phyloP scores from a whole-genome alignment of 345 rosid species.

The Arabis alpina region DNA sequence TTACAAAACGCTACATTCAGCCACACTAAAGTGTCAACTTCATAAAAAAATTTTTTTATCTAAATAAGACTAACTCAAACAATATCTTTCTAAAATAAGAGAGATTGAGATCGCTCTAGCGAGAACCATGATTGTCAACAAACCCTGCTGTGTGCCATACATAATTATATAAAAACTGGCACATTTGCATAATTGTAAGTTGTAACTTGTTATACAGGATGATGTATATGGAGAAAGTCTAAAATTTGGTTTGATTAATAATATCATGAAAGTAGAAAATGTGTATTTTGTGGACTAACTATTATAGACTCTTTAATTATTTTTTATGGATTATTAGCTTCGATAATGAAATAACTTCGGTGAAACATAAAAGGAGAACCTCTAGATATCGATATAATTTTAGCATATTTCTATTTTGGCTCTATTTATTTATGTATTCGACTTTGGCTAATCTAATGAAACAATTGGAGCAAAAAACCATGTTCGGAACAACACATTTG shows the following conservation, averaged over 20 bases:
- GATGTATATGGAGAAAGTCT: neutral
- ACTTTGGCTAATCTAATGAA: too few species aligned
- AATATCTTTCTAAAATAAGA: neutral
- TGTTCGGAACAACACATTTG: neutral
- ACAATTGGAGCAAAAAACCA: neutral
- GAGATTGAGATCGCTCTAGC: neutral
- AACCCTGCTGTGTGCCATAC: neutral
- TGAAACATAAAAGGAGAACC: too few species aligned
- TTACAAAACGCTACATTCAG: slow-evolving; percentile 6
- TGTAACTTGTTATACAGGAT: neutral
- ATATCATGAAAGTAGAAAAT: neutral
- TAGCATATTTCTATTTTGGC: too few species aligned
- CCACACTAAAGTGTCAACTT: slow-evolving; percentile 4
- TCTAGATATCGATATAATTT: too few species aligned
- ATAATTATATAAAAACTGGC: neutral
- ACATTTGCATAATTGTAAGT: neutral
- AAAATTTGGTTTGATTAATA: neutral
- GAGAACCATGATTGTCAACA: slow-evolving; percentile 6
- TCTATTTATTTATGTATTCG: too few species aligned
- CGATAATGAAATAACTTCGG: too few species aligned
- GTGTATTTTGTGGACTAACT: too few species aligned
- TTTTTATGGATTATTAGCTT: too few species aligned
- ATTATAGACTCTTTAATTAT: too few species aligned
- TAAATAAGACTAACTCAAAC: neutral
- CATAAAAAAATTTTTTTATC: neutral